Base-by-base conservation (phyloP, 108 stramenopile species). In the Aurantiochytrium sp. region DNA sequence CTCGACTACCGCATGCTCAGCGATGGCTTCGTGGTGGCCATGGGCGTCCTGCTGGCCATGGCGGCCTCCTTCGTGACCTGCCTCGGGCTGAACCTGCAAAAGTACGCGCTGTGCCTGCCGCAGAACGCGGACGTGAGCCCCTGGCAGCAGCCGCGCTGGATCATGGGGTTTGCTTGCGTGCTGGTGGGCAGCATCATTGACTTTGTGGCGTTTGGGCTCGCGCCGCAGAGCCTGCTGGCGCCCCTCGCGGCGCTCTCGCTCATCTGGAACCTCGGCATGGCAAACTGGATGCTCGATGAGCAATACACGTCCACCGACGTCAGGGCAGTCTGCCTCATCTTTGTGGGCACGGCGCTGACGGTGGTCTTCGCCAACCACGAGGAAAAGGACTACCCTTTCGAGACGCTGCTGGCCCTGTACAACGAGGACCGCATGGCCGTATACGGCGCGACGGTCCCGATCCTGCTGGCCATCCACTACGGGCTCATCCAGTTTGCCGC, bases 121-220 rank as follows among this genome's bases (percentile, higher is more conserved):
- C 42, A 48, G 73, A 81, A 81, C 32, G 73, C 39, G 27, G 30
- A 41, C 42, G 39, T 81, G 73, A 48, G 12, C 3, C 73, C 73
- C 30, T 81, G 73, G 73, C 39, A 89, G 53, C 91, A 91, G 85
- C 91, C 91, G 34, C 39, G 89, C 8, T 91, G 91, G 91, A 41
- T 91, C 32, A 34, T 90, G 15, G 91, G 91, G 31, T 54, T 90
- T 15, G 31, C 53, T 34, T 52, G 89, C 34, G 90, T 91, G 4
- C 50, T 81, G 15, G 27, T 86, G 5, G 91, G 90, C 37, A 85
- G 55, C 10, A 65, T 91, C 1, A 69, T 90, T 12, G 92, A 92
- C 88, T 92, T 92, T 41, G 69, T 91, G 8, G 91, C 90, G 37
- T 87, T 92, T 10, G 91, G 92, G 10, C 52, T 92, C 81, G 92